A percentile compares a stretch with the other conserved stretches of the same genome.
phyloP scores from a whole-genome alignment of 225 moss, liverwort and hornwort genomes.

The Antitrichia curtipendula region DNA sequence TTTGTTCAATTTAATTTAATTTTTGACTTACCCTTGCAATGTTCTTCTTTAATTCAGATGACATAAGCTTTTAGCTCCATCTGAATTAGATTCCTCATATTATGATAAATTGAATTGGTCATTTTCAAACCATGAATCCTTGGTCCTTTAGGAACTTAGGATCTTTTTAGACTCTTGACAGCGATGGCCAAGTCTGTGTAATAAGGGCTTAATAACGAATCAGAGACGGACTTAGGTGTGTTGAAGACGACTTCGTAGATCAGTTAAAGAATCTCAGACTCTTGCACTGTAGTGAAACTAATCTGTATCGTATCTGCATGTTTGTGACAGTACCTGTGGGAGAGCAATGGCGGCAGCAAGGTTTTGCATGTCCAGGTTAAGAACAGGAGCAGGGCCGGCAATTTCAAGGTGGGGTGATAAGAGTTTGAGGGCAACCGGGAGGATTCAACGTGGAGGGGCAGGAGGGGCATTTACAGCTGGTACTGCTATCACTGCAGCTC shows the following conservation, averaged over 20 bases:
- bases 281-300: background rate
- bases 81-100: background rate
- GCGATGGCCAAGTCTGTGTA: background rate
- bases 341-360: conserved; percentile 23
- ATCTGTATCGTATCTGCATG: background rate
- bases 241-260: background rate
- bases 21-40: background rate
- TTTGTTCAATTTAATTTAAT: background rate
- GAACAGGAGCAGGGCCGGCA: conserved; percentile 11
- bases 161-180: background rate
- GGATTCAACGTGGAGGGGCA: conserved; percentile 12
- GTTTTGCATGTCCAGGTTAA: conserved; percentile 21
- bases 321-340: background rate
- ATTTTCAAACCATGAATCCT: background rate
- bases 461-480: conserved; percentile 21
- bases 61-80: background rate
- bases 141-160: background rate
- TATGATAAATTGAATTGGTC: background rate
- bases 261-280: background rate
- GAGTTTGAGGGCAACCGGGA: conserved; percentile 3
- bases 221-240: background rate
- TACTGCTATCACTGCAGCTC: conserved; percentile 13
- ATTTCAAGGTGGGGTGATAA: conserved; percentile 5
- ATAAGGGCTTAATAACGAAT: background rate
- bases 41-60: background rate